phyloP scores from a whole-genome alignment of 805 yeast genomes.

The Trichomonascus vanleenenianus region DNA sequence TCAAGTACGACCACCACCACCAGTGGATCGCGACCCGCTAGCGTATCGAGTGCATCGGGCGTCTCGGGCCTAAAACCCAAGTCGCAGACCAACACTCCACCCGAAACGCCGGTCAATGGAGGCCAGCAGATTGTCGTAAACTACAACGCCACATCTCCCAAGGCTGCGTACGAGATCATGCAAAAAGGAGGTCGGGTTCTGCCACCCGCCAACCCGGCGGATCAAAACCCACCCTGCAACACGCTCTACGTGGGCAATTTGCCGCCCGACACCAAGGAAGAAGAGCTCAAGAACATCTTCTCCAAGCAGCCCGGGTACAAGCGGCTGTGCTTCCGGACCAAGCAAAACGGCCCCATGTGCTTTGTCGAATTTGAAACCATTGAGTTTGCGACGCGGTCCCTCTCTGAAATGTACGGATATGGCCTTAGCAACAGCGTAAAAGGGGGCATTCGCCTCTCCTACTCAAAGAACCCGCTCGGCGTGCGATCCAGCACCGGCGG shows the following conservation, averaged over 20 bases:
- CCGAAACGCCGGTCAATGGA: too few relatives aligned
- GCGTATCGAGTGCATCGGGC: background rate
- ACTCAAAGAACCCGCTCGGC: slow-evolving; percentile 94
- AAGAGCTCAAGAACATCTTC: slow-evolving; percentile 80
- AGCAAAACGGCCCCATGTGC: slow-evolving; percentile 92
- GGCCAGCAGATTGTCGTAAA: background rate
- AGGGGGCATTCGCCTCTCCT: slow-evolving; percentile 91
- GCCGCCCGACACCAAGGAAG: slow-evolving; percentile 95
- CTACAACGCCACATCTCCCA: background rate
- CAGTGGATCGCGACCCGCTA: background rate
- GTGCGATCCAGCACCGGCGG: slow-evolving; percentile 56
- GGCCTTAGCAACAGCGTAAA: slow-evolving; percentile 82
- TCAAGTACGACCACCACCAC: background rate
- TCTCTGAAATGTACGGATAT: slow-evolving; percentile 89
- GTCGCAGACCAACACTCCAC: background rate
- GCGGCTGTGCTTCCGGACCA: slow-evolving; percentile 83
- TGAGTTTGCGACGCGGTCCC: slow-evolving; percentile 83
- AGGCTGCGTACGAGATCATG: background rate
- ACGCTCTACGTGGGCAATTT: slow-evolving; percentile 94
- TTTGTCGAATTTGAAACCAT: slow-evolving; percentile 98
- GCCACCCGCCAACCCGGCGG: slow-evolving; percentile 86
- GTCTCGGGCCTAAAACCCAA: background rate
- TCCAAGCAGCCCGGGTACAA: slow-evolving; percentile 89
- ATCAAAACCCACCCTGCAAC: slow-evolving; percentile 98
- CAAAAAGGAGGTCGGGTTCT: slow-evolving; percentile 31